phyloP scores from a whole-genome alignment of 2,329 filamentous ascomycete species.

The Aspergillus brasiliensis region DNA sequence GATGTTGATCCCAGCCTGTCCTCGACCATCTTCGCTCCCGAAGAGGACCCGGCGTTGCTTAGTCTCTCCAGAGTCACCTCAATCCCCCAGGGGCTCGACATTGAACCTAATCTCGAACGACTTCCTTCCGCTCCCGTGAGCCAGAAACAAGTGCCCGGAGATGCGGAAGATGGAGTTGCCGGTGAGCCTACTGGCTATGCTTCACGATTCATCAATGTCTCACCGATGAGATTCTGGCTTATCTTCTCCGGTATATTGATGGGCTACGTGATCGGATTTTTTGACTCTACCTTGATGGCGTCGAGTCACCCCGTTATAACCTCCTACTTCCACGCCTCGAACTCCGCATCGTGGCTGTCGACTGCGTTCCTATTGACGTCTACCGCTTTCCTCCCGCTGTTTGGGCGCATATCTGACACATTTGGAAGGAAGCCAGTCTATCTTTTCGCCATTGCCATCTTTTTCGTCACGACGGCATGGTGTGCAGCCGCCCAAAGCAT shows the following conservation, averaged over 20 bases:
- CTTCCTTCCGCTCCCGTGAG: constrained; percentile 19
- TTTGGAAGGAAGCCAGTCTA: constrained; percentile 71
- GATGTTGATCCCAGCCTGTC: not conserved
- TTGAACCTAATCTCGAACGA: constrained; percentile 30
- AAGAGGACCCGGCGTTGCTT: constrained; percentile 1
- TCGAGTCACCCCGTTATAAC: constrained; percentile 80
- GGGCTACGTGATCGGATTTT: constrained; percentile 61
- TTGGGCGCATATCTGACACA: constrained; percentile 73
- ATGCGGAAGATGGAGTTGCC: constrained; percentile 8
- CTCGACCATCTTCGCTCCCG: not conserved
- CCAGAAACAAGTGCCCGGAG: constrained; percentile 12
- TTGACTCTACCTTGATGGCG: constrained; percentile 80
- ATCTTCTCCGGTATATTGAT: constrained; percentile 63
- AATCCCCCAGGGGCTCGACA: constrained; percentile 28
- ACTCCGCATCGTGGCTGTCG: constrained; percentile 79
- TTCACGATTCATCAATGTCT: constrained; percentile 41
- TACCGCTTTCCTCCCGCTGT: constrained; percentile 73
- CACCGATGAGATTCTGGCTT: constrained; percentile 58
- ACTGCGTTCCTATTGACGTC: constrained; percentile 77
- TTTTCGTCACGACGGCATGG: constrained; percentile 67
- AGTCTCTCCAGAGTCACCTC: constrained; percentile 25
- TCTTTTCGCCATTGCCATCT: constrained; percentile 62
- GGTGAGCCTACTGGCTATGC: constrained; percentile 27
- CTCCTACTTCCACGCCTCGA: constrained; percentile 75
- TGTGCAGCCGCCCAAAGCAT: constrained; percentile 71